Base-by-base conservation (phyloP, 2,329 filamentous ascomycete genomes). In the Nakataea oryzae region DNA sequence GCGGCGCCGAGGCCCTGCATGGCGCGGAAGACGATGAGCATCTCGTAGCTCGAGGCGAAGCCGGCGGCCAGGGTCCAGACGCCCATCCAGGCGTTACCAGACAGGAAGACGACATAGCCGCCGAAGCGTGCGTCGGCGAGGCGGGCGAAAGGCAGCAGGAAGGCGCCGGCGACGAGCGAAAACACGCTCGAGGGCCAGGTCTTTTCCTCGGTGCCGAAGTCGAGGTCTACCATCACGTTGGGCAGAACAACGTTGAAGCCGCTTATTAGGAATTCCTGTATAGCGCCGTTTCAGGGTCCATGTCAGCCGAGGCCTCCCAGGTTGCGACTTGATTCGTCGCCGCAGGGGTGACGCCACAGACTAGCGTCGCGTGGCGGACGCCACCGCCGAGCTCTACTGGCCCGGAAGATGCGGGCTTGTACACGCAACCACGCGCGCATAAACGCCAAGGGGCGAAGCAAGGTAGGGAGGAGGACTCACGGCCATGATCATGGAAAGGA, bases 171-270 rank as follows among this genome's bases (percentile, higher is more conserved):
- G n/a, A 70, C 67, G 68, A 79, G 57, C n/a, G 30, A 58, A 24
- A 58, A 58, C 21, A 58, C 57, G 57, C 57, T 58, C n/a, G 57
- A 58, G 1, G 82, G 30, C 57, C 57, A 58, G 1, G 57, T 58
- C 57, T 58, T 58, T 30, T 41, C 29, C 12, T 62, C 82, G 72
- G 63, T 76, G 0, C 84, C 79, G 32, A 88, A 86, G 60, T 82
- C 61, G 3, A 88, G 75, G 4, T 80, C 77, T 54, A 70, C 67
- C 7, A 80, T 74, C 3, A 88, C 70, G 0, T 81, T 81, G 3
- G 86, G 86, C 1, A 87, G 71, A 21, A 88, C 81, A 61, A 83
- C 82, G 3, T 70, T 74, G 63, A 87, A 88, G 12, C 86, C 86
- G 47, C 82, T 85, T n/a, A 88, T 78, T 64, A 82, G 82, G 68